These are phyloP conservation scores for Pleomassaria siparia DNA, from an alignment of 2,329 filamentous ascomycete species.

Conservation along the genomic window DNA sequence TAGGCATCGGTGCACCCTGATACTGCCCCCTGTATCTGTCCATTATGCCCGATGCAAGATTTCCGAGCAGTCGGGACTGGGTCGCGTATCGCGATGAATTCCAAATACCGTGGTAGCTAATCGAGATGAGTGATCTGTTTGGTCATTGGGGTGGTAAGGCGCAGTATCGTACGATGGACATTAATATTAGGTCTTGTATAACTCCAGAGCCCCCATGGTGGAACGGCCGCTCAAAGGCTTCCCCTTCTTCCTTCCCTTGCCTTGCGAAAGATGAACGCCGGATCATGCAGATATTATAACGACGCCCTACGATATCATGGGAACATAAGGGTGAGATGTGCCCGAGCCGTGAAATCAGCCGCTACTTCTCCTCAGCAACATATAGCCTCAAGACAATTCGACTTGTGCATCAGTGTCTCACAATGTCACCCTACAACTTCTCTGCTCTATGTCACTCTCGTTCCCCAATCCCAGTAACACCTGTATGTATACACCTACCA, in stretches of 20 bases:
- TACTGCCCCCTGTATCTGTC: not conserved
- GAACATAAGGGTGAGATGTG: no score
- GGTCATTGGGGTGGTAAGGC: not conserved
- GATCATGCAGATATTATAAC: conserved; percentile 10
- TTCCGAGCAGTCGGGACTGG: conserved; percentile 4
- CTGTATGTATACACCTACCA: not conserved
- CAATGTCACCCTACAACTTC: no score
- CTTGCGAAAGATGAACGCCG: not conserved
- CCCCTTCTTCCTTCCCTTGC: not conserved
- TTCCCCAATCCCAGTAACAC: no score
- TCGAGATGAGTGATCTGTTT: not conserved
- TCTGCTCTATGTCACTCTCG: no score
- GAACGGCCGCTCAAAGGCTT: not conserved
- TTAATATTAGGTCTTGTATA: conserved; percentile 11
- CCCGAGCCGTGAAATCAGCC: no score
- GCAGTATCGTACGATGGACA: conserved; percentile 5
- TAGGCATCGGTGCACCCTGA: not conserved
- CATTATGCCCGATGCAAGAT: conserved; percentile 8
- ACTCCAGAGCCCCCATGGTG: not conserved
- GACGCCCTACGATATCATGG: conserved; percentile 1
- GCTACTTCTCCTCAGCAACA: conserved; percentile 6
- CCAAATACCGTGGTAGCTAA: conserved; percentile 5
- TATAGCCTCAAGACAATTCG: no score
- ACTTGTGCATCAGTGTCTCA: no score
- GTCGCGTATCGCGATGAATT: conserved; percentile 5